A percentile compares a stretch with the other conserved stretches of the same genome.
Conservation (phyloP, 192 early-diverging fungal species). For the Rhizoclosmatium globosum region DNA sequence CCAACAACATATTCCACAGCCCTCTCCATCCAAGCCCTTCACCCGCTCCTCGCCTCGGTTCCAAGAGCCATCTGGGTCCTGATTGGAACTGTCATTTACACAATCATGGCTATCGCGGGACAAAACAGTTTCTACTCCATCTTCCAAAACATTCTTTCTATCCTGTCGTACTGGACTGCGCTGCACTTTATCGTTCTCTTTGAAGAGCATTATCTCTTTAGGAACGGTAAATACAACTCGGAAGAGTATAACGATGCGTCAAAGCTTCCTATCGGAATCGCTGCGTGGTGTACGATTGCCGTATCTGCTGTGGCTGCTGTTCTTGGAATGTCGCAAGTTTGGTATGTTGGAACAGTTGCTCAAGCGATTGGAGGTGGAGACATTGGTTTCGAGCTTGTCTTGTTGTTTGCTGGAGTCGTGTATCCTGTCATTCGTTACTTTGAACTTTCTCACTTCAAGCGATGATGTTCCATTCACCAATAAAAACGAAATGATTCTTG, state of each 20-base stretch:
- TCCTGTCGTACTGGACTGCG: conserved; percentile 48
- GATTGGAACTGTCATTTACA: conserved; percentile 44
- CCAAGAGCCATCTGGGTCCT: conserved; percentile 38
- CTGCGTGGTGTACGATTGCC: conserved; percentile 29
- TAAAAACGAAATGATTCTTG: too few relatives aligned
- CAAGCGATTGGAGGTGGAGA: conserved; percentile 35
- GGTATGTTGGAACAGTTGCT: conserved; percentile 29
- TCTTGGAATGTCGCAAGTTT: conserved; percentile 49
- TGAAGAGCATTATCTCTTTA: conserved; percentile 40
- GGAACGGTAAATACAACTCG: conserved; percentile 7
- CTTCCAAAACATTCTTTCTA: conserved; percentile 43
- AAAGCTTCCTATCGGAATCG: conserved; percentile 40
- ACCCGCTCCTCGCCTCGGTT: conserved; percentile 34
- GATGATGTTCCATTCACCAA: too few relatives aligned
- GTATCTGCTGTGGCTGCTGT: conserved; percentile 44
- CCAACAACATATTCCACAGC: conserved; percentile 49
- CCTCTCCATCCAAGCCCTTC: conserved; percentile 46
- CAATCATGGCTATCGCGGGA: conserved; percentile 39
- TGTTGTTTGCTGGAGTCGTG: conserved; percentile 41
- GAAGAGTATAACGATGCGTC: conserved; percentile 38
- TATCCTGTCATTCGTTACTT: conserved; percentile 33
- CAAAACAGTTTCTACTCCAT: conserved; percentile 40
- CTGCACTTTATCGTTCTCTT: conserved; percentile 37
- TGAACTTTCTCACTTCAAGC: too few relatives aligned
- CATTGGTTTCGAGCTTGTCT: conserved; percentile 37